Evolutionary conservation across 345 rosid species (phyloP), one percentile per base, ranked within the genome.

Genomic region (Salix brachista): DNA sequence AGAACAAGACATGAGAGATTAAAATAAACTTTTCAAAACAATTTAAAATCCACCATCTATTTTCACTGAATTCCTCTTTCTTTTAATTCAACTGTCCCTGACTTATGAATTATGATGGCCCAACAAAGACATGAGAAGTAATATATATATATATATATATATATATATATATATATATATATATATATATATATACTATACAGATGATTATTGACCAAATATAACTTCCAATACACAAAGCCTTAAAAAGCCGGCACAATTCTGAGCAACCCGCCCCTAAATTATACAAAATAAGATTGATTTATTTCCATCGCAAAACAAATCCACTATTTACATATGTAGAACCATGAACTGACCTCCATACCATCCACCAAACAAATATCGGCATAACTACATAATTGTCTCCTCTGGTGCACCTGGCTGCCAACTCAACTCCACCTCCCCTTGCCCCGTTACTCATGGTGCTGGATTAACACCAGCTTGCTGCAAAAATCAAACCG

Each of bases 291-390:
- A 70, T 28, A 69, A 32, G 71, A 44, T 34, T 77, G 12, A 36
- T 42, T 75, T 71, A 54, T 76, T 69, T 54, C 60, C 68, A 67
- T 23, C 4, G 16, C n/a, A 62, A 14, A 52, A 75, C 64, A 79
- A 79, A 75, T 61, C 41, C 75, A 21, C 21, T 83, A 79, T 79
- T 23, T 83, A 79, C 83, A 79, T 23, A 42, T 42, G 46, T 11
- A 10, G 46, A 2, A 62, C 58, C 21, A 9, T 26, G 50, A 60
- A 17, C 68, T 26, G 50, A 60, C 36, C 68, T 62, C 70, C 70
- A 48, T 13, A 37, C 62, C n/a, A 36, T 21, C 64, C 78, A 58
- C 58, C 62, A 37, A 67, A 44, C 23, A 79, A 77, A 39, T 72
- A 74, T 42, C 23, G 73, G 76, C 81, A 73, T 58, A 70, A 42